A percentile compares a stretch with the other conserved stretches of the same genome.
Evolutionary conservation across 202 grass and related monocot genomes (phyloP).

Genomic region (Zizania palustris): DNA sequence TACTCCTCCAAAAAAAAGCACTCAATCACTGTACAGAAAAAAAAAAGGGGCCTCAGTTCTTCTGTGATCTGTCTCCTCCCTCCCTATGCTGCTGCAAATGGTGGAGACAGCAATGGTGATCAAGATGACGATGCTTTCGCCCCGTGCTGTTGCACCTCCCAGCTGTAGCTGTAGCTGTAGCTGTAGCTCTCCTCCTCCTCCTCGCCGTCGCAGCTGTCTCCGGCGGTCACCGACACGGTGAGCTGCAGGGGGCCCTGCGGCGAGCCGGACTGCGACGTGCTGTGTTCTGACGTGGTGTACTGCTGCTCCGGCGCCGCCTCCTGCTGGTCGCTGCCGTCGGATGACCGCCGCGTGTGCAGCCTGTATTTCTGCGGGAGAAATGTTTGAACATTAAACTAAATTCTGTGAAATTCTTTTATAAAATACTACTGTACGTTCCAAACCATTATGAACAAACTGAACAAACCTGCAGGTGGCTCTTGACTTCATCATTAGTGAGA

Average conservation of each 20-base stretch:
- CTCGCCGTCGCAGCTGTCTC: slow-evolving; percentile 76
- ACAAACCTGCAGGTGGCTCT: slow-evolving; percentile 95
- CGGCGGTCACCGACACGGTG: slow-evolving; percentile 50
- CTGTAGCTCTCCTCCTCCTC: slow-evolving; percentile 67
- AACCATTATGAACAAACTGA: no score
- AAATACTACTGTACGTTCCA: no score
- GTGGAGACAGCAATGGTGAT: not conserved
- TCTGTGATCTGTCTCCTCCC: not conserved
- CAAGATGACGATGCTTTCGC: not conserved
- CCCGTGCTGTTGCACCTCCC: slow-evolving; percentile 44
- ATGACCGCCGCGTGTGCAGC: slow-evolving; percentile 71
- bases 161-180: slow-evolving; percentile 75
- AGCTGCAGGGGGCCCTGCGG: slow-evolving; percentile 75
- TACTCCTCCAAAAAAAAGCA: slow-evolving; percentile 7
- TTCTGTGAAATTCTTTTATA: no score
- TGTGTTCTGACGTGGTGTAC: slow-evolving; percentile 68
- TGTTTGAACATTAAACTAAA: no score
- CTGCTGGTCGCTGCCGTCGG: slow-evolving; percentile 18
- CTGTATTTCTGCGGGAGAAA: slow-evolving; percentile 74
- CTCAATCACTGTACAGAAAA: slow-evolving; percentile 11
- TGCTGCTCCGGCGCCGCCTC: slow-evolving; percentile 39
- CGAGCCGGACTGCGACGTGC: slow-evolving; percentile 79
- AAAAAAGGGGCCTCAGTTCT: slow-evolving; percentile 21
- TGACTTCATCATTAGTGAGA: slow-evolving; percentile 94
- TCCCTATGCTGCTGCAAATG: not conserved